Conservation (phyloP, 176 grass and related monocot genomes). For the Themeda triandra region DNA sequence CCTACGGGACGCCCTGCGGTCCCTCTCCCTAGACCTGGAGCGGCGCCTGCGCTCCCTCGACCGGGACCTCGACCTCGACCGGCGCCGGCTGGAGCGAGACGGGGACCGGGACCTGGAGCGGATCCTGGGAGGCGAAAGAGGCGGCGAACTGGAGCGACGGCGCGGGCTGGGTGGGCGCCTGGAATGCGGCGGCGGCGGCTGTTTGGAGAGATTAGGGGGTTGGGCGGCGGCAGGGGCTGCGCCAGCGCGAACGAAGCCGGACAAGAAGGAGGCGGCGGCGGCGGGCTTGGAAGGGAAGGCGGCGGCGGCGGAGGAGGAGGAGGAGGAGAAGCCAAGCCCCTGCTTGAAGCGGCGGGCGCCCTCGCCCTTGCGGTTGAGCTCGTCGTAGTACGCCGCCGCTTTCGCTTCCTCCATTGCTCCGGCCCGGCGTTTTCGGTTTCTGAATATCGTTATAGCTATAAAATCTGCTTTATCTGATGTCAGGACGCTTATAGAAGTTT, state of each 20-base stretch:
- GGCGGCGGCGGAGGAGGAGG: slow-evolving; percentile 33
- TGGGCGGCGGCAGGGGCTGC: slow-evolving; percentile 21
- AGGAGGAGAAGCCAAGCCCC: slow-evolving; percentile 86
- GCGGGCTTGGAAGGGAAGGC: slow-evolving; percentile 45
- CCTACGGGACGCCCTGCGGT: slow-evolving; percentile 17
- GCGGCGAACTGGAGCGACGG: slow-evolving; percentile 4
- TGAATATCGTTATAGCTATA: not conserved
- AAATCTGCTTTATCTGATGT: too few species aligned
- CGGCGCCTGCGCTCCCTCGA: slow-evolving; percentile 42
- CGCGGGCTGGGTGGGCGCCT: not conserved
- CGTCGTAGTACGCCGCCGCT: slow-evolving; percentile 91
- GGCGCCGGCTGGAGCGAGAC: slow-evolving; percentile 30
- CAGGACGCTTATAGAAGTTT: too few species aligned
- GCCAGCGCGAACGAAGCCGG: slow-evolving; percentile 67
- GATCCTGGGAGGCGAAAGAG: not conserved
- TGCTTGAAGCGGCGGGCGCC: slow-evolving; percentile 92
- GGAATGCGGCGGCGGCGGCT: not conserved
- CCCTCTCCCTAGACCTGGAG: slow-evolving; percentile 30
- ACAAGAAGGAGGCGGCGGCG: slow-evolving; percentile 57
- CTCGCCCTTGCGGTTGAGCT: slow-evolving; percentile 94
- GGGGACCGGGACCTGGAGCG: slow-evolving; percentile 19
- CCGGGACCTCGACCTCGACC: slow-evolving; percentile 46
- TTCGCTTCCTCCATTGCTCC: slow-evolving; percentile 53
- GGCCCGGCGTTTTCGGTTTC: not conserved
- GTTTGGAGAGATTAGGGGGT: not conserved